Conservation (phyloP, 441 rosid genomes). For the Mallotus japonicus region DNA sequence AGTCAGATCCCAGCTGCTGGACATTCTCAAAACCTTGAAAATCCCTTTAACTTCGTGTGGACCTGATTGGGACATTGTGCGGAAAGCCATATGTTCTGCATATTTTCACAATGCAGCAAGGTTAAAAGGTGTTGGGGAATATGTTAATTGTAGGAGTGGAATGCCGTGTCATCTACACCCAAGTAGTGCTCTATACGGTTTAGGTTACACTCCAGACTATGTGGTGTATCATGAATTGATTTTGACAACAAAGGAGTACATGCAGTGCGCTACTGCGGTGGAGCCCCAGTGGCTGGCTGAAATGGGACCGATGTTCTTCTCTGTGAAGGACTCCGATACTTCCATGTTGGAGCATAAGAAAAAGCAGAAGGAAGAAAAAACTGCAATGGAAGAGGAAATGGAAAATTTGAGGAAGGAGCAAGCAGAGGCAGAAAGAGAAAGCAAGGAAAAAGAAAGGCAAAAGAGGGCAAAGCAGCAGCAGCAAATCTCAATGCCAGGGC, state of each 20-base stretch:
- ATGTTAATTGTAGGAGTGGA: slow-evolving; percentile 77
- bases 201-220: slow-evolving; percentile 82
- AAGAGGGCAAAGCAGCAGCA: slow-evolving; percentile 77
- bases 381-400: slow-evolving; percentile 98
- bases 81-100: slow-evolving; percentile 91
- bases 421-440: slow-evolving; percentile 52
- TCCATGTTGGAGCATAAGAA: slow-evolving; percentile 90
- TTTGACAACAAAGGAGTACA: slow-evolving; percentile 85
- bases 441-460: slow-evolving; percentile 53
- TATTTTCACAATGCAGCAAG: slow-evolving; percentile 92
- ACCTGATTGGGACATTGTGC: slow-evolving; percentile 70
- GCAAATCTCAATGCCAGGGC: slow-evolving; percentile 68
- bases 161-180: slow-evolving; percentile 98
- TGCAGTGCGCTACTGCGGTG: slow-evolving; percentile 95
- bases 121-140: slow-evolving; percentile 90
- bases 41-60: slow-evolving; percentile 80
- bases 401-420: slow-evolving; percentile 77
- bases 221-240: slow-evolving; percentile 94
- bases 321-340: slow-evolving; percentile 85
- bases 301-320: slow-evolving; percentile 95
- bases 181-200: slow-evolving; percentile 86
- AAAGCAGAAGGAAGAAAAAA: slow-evolving; percentile 84
- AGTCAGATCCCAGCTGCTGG: slow-evolving; percentile 93
- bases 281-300: slow-evolving; percentile 96
- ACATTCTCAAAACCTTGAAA: slow-evolving; percentile 79